Evolutionary conservation across 2,329 filamentous ascomycete genomes (phyloP).

Genomic region (Akanthomyces uredinophilus): DNA sequence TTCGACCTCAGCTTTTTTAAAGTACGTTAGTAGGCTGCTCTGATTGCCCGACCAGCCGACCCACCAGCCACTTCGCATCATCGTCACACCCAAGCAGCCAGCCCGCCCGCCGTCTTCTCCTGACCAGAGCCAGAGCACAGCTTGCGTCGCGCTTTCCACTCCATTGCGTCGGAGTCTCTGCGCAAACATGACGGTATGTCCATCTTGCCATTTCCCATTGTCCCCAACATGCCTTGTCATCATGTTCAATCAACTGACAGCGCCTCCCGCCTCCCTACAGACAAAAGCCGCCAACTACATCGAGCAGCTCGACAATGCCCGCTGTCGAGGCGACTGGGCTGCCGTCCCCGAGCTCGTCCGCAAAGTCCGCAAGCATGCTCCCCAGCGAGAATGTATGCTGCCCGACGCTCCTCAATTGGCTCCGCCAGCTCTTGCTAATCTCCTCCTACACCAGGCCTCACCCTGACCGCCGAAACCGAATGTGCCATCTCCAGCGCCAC

Average conservation of each 20-base stretch:
- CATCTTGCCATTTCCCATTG: neutral
- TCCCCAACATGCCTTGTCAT: neutral
- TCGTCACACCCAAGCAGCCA: constrained; percentile 9
- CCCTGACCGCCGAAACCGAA: constrained; percentile 66
- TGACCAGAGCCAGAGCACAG: constrained; percentile 8
- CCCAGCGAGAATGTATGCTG: constrained; percentile 71
- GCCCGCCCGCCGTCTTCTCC: neutral
- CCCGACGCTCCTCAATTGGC: neutral
- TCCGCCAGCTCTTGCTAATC: constrained; percentile 8
- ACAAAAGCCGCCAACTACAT: constrained; percentile 81
- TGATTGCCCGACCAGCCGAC: constrained; percentile 7
- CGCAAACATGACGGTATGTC: constrained; percentile 13
- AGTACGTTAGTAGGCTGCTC: constrained; percentile 4
- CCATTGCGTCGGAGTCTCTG: constrained; percentile 5
- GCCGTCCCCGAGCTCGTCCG: constrained; percentile 82
- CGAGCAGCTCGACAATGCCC: constrained; percentile 73
- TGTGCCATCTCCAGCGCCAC: constrained; percentile 55
- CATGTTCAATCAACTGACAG: neutral
- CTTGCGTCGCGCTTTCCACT: constrained; percentile 2
- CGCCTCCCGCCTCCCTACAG: constrained; percentile 23
- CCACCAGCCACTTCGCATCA: constrained; percentile 5
- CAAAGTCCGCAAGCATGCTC: constrained; percentile 92
- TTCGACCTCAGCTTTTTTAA: constrained; percentile 13
- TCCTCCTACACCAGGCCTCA: constrained; percentile 49
- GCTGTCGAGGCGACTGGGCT: constrained; percentile 83